Evolutionary conservation across 495 filamentous ascomycete species (phyloP), one percentile per base, ranked within the genome.

Genomic region (Hypoxylon fuscum): DNA sequence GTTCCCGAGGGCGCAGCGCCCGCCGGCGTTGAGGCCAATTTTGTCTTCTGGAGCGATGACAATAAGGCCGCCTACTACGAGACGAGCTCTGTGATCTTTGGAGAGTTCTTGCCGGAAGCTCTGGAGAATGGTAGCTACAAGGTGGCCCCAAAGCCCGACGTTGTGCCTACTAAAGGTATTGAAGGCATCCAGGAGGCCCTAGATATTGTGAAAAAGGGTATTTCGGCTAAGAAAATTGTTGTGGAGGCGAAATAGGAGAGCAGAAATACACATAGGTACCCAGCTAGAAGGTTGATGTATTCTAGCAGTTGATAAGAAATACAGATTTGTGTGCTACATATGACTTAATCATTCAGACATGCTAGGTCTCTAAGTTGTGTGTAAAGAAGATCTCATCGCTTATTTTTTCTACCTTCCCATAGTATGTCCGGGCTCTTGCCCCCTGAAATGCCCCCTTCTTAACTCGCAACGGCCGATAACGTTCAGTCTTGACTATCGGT

Each of bases 221-320:
- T 81, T 11, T 80, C 77, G 15, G 81, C 76, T 2, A 69, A 56
- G 62, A 83, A 84, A 68, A 41, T 80, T n/a, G 79, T 85, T 35
- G 73, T 83, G 8, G 44, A 25, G 20, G 50, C 32, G 21, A 23
- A 51, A 21, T 58, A 27, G 8, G 22, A 46, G 15, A 35, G n/a
- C n/a, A n/a, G n/a, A n/a, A n/a, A n/a, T n/a, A n/a, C n/a, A n/a
- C n/a, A n/a, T n/a, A n/a, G n/a, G n/a, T n/a, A n/a, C n/a, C n/a
- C n/a, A n/a, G n/a, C n/a, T n/a, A n/a, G n/a, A n/a, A n/a, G n/a
- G n/a, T n/a, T n/a, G n/a, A n/a, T n/a, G n/a, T n/a, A n/a, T n/a
- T n/a, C n/a, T n/a, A n/a, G n/a, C n/a, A n/a, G n/a, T n/a, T n/a
- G n/a, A n/a, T n/a, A n/a, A n/a, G n/a, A n/a, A n/a, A n/a, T n/a